These are phyloP conservation scores for Metschnikowia lochheadii DNA, from an alignment of 805 yeast genomes.

Conservation along the genomic window DNA sequence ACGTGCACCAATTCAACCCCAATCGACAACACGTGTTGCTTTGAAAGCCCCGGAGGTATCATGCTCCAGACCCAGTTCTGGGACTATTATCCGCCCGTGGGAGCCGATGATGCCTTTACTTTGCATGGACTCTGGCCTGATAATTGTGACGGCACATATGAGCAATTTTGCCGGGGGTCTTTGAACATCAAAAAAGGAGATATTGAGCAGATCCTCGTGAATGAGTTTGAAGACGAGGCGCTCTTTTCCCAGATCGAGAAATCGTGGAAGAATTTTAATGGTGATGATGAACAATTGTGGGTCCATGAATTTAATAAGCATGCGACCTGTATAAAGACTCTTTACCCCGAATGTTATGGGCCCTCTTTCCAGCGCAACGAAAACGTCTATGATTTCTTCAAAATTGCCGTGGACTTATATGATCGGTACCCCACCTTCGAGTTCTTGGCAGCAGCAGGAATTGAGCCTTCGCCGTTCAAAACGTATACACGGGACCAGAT, in stretches of 20 bases:
- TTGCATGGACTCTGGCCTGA: constrained; percentile 45
- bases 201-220: constrained; percentile 23
- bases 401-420: constrained; percentile 29
- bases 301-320: constrained; percentile 43
- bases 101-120: constrained; percentile 35
- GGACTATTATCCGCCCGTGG: constrained; percentile 34
- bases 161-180: constrained; percentile 32
- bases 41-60: constrained; percentile 39
- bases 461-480: constrained; percentile 29
- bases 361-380: constrained; percentile 17
- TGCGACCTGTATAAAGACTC: constrained; percentile 40
- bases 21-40: constrained; percentile 46
- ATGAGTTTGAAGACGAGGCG: constrained; percentile 23
- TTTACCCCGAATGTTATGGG: constrained; percentile 34
- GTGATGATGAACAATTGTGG: constrained; percentile 35
- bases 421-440: constrained; percentile 33
- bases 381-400: constrained; percentile 29
- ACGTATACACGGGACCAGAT: constrained; percentile 34
- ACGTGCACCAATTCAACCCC: constrained; percentile 36
- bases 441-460: constrained; percentile 33
- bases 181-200: constrained; percentile 24
- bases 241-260: constrained; percentile 24
- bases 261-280: constrained; percentile 28
- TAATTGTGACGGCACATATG: constrained; percentile 37
- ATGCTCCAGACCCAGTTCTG: constrained; percentile 42